These are phyloP conservation scores for Xylaria sp. DNA, from an alignment of 2,329 filamentous ascomycete species.

Conservation along the genomic window DNA sequence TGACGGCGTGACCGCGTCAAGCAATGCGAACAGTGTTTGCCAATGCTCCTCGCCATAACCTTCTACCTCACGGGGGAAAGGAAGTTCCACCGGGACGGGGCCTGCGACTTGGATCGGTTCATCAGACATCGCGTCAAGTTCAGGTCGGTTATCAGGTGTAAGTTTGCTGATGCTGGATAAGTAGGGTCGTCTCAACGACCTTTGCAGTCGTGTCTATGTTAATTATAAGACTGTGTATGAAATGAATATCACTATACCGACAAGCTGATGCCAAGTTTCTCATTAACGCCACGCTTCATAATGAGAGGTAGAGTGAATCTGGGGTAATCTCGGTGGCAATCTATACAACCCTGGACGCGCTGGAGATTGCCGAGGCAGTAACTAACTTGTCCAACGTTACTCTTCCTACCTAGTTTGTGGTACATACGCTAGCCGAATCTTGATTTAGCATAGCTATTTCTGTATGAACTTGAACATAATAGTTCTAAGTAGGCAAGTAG, in stretches of 20 bases:
- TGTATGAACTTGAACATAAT: neutral
- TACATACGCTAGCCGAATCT: neutral
- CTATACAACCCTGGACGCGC: neutral
- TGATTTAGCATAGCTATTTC: neutral
- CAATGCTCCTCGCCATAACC: slow-evolving; percentile 58
- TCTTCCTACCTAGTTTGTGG: neutral
- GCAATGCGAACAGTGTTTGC: slow-evolving; percentile 62
- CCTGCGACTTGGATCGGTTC: slow-evolving; percentile 26
- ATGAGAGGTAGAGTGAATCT: neutral
- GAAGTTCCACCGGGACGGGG: slow-evolving; percentile 42
- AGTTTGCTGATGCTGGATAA: neutral
- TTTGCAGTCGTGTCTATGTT: neutral
- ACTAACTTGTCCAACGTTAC: neutral
- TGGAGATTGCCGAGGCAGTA: neutral
- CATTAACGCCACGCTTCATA: neutral
- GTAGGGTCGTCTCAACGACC: neutral
- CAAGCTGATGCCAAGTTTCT: neutral
- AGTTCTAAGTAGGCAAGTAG: neutral
- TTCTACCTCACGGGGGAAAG: slow-evolving; percentile 36
- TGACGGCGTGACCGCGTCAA: slow-evolving; percentile 70
- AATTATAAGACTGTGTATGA: neutral
- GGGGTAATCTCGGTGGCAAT: slow-evolving; percentile 2
- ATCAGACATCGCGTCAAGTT: slow-evolving; percentile 37
- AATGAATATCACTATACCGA: neutral
- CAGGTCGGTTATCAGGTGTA: neutral